Base-by-base conservation (phyloP, 2,329 filamentous ascomycete species). In the Lasiodiplodia sp. region DNA sequence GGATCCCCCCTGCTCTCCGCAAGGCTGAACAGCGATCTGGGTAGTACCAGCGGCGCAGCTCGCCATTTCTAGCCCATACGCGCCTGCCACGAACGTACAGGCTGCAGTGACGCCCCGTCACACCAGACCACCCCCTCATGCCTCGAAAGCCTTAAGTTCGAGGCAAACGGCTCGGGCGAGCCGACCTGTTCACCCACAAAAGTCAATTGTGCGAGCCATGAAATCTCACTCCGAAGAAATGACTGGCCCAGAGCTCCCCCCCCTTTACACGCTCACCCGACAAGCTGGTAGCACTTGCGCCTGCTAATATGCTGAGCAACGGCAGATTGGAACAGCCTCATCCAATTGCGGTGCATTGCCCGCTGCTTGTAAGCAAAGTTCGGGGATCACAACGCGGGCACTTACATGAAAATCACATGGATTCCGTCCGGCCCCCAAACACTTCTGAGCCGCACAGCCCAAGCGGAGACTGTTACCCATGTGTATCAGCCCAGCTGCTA, bases 341-440 rank as follows among this genome's bases (percentile, higher is more conserved):
- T 25, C 34, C 55, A 58, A 58, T 58, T 11, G 34, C n/a, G 11
- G 11, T 8, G 11, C 55, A 3, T 25, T 21, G 5, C 34, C 21
- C 38, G 21, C 37, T 37, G n/a, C 55, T 25, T 21, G 23, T 21
- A 21, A 38, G 34, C 55, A 58, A 5, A 34, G 16, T 14, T 56
- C 53, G 55, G 31, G 34, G 10, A 1, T 28, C n/a, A 23, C 55
- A 23, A 40, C 34, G 14, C 3, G 31, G 34, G 55, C 34, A n/a
- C 55, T 12, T 16, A 58, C 55, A 58, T 58, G 55, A 14, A 21
- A 21, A 18, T 21, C 40, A n/a, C 55, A 58, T 58, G 34, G 55
- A 23, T 47, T 14, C 31, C 4, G 25, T 58, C 55, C 40, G 55
- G 55, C 55, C 55, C 55, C 55, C 55, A 58, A 38, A 14, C 34